These are phyloP conservation scores for Entonaema liquescens DNA, from an alignment of 495 filamentous ascomycete genomes.

Conservation along the genomic window DNA sequence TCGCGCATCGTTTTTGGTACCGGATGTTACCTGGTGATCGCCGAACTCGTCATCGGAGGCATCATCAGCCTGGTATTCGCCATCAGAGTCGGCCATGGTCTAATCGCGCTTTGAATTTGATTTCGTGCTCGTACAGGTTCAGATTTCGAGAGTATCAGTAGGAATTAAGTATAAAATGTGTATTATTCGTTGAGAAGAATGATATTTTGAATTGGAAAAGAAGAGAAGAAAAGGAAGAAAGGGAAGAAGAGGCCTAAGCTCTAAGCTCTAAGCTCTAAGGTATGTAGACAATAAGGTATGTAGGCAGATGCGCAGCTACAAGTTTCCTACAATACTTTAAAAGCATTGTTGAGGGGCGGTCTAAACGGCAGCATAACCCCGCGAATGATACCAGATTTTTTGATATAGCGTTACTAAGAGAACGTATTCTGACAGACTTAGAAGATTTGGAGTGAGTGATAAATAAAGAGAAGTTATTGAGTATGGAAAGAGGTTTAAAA, in stretches of 20 bases:
- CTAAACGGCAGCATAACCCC: conserved; percentile 20
- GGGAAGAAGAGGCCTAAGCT: background rate
- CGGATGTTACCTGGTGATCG: conserved; percentile 57
- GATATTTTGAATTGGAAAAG: conserved; percentile 1
- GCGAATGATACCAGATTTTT: background rate
- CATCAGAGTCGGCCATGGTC: conserved; percentile 78
- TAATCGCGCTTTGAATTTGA: background rate
- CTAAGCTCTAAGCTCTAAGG: too few relatives aligned
- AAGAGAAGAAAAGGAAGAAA: background rate
- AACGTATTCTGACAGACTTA: background rate
- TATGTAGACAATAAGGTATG: too few relatives aligned
- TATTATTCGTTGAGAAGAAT: background rate
- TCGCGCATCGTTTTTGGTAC: conserved; percentile 31
- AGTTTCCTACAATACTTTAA: conserved; percentile 27
- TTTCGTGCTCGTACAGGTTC: background rate
- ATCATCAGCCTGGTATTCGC: conserved; percentile 78
- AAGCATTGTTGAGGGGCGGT: conserved; percentile 20
- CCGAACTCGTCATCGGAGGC: conserved; percentile 80
- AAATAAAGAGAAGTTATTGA: background rate
- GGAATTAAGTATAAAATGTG: background rate
- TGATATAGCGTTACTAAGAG: background rate
- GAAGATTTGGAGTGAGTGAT: background rate
- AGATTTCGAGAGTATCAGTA: background rate
- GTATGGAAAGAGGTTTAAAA: conserved; percentile 4
- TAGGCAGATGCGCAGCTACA: background rate